Evolutionary conservation across 2,329 filamentous ascomycete genomes (phyloP).

Genomic region (Aspergillus texensis): DNA sequence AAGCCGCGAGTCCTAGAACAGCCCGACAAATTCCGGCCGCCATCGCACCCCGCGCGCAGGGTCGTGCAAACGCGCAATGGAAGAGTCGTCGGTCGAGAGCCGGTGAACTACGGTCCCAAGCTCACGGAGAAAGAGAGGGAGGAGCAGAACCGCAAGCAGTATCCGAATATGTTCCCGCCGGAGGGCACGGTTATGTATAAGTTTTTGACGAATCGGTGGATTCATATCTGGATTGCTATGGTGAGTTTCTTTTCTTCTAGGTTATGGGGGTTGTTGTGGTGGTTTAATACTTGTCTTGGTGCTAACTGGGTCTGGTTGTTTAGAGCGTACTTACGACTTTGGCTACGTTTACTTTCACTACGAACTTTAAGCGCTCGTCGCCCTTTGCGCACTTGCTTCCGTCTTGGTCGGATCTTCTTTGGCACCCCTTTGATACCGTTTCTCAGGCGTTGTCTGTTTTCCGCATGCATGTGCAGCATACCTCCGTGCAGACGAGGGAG

Average conservation of each 20-base stretch:
- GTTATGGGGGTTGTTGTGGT: background rate
- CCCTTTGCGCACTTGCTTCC: slow-evolving; percentile 81
- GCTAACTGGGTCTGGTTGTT: background rate
- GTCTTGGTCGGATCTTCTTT: slow-evolving; percentile 66
- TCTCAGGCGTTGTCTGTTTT: slow-evolving; percentile 71
- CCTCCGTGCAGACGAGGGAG: slow-evolving; percentile 68
- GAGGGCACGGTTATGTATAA: slow-evolving; percentile 79
- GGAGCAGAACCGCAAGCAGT: slow-evolving; percentile 69
- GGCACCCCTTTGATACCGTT: slow-evolving; percentile 70
- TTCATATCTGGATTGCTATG: slow-evolving; percentile 84
- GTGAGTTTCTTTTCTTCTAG: slow-evolving; percentile 47
- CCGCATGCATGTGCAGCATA: slow-evolving; percentile 73
- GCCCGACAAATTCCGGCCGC: slow-evolving; percentile 86
- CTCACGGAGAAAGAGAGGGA: slow-evolving; percentile 67
- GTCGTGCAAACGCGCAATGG: slow-evolving; percentile 52
- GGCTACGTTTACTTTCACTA: slow-evolving; percentile 71
- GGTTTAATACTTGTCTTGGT: background rate
- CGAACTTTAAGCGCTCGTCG: slow-evolving; percentile 78
- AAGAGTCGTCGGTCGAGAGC: slow-evolving; percentile 35
- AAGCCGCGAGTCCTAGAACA: slow-evolving; percentile 78
- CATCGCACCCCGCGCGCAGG: slow-evolving; percentile 78
- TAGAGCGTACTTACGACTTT: slow-evolving; percentile 70
- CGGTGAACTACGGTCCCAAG: slow-evolving; percentile 74
- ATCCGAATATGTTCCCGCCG: slow-evolving; percentile 87
- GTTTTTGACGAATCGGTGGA: slow-evolving; percentile 74